phyloP scores from a whole-genome alignment of 2,329 filamentous ascomycete genomes.

The Colletotrichum cordylinicola region DNA sequence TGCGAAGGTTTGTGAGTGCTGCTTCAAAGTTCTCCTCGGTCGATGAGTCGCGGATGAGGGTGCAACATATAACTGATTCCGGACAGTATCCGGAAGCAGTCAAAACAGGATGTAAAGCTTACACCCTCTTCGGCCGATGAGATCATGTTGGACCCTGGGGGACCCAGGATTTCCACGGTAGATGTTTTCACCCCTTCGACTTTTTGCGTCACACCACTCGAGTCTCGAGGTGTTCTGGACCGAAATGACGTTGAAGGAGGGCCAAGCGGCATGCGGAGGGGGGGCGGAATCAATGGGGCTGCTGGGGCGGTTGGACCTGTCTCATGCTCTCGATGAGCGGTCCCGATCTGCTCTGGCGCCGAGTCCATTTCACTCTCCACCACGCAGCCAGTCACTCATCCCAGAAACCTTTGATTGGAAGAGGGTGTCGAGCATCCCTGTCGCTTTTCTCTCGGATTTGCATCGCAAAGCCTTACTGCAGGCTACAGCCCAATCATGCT shows the following conservation, averaged over 20 bases:
- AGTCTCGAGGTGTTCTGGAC: slow-evolving; percentile 18
- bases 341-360: slow-evolving; percentile 9
- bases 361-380: background rate
- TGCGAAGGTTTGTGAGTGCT: slow-evolving; percentile 1
- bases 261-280: slow-evolving; percentile 19
- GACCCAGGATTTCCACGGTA: slow-evolving; percentile 1
- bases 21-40: background rate
- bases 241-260: slow-evolving; percentile 33
- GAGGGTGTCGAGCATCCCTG: slow-evolving; percentile 8
- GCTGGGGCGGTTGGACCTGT: slow-evolving; percentile 13
- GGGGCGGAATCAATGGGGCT: slow-evolving; percentile 15
- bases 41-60: slow-evolving; percentile 5
- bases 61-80: slow-evolving; percentile 24
- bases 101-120: slow-evolving; percentile 25
- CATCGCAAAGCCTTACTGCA: background rate
- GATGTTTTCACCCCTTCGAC: background rate
- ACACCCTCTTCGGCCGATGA: slow-evolving; percentile 21
- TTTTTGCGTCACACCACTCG: slow-evolving; percentile 19
- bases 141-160: slow-evolving; percentile 27
- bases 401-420: background rate
- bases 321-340: slow-evolving; percentile 10
- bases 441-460: background rate
- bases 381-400: background rate
- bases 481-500: slow-evolving; percentile 5
- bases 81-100: slow-evolving; percentile 3